Evolutionary conservation across 2,329 filamentous ascomycete species (phyloP), one percentile per base, ranked within the genome.

Genomic region (Botryosphaeria dothidea): DNA sequence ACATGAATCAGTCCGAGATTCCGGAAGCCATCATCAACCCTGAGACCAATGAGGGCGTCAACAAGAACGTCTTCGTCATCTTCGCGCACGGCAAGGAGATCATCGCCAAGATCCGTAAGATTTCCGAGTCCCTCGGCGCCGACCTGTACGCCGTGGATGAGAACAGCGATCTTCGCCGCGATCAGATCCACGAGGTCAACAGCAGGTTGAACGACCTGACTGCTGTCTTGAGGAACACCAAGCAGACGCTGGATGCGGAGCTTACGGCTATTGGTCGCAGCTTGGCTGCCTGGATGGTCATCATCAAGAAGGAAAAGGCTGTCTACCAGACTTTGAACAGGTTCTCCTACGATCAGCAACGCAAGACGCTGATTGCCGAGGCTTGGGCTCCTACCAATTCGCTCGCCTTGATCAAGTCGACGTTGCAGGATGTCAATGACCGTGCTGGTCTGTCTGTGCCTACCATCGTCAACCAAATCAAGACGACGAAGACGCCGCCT

Each of bases 1-100:
- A 98, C 85, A 99, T 99, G 95, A 99, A 99, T 81, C 96, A 99
- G 83, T 94, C 94, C 45, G 95, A 99, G 84, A 99, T 99, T 68
- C 90, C 93, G 7, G 94, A 99, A 77, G 88, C 92, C 41, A 90
- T 99, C 71, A 85, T 97, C 76, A 92, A 99, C 78, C 94, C 95
- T 17, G 86, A 90, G 75, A 97, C 88, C 81, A 97, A 98, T 77
- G 94, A 98, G 80, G 85, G 92, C 69, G 86, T 96, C 71, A 88
- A 91, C 83, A 99, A 99, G 88, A 99, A 97, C 72, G 95, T 99
- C 64, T 99, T 99, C 74, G 94, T 99, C 74, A 99, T 99, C 78
- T 99, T 99, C 73, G 95, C 95, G 13, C 95, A 99, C 74, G 95
- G 95, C 75, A 97, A 97, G 80, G 94, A 98, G 80, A 97, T 99